Percentiles rank a stretch among this genome's conserved stretches.
Conservation (phyloP, 2,329 filamentous ascomycete species). For the Colletotrichum caudatum region DNA sequence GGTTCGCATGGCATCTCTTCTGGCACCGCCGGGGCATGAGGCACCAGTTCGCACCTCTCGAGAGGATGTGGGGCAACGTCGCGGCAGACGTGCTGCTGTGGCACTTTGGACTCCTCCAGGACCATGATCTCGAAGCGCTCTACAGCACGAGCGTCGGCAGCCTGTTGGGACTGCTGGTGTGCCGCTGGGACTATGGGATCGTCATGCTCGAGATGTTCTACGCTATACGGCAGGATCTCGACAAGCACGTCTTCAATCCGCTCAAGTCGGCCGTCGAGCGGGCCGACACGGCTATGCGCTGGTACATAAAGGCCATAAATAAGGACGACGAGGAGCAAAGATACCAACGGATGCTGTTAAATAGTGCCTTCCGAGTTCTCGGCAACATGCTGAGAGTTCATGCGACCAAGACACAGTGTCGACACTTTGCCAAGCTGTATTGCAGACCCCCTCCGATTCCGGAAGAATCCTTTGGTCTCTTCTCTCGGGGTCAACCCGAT, state of each 20-base stretch:
- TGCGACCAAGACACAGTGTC: neutral
- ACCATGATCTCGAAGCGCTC: constrained; percentile 2
- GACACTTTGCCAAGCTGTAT: neutral
- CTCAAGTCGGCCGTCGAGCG: constrained; percentile 6
- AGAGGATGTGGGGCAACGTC: constrained; percentile 17
- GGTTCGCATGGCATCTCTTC: constrained; percentile 19
- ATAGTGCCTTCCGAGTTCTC: neutral
- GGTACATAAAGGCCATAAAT: neutral
- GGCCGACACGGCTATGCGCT: constrained; percentile 8
- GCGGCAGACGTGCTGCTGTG: constrained; percentile 7
- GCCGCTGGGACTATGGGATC: neutral
- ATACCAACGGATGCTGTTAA: neutral
- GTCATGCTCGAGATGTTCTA: constrained; percentile 1
- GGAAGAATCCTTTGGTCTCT: neutral
- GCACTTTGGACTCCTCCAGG: neutral
- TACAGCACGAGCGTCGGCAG: constrained; percentile 1
- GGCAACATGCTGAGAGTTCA: too few species aligned
- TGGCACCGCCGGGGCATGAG: constrained; percentile 3
- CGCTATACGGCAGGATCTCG: constrained; percentile 1
- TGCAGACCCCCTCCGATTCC: neutral
- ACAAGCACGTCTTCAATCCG: constrained; percentile 4
- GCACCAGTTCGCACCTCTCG: constrained; percentile 3
- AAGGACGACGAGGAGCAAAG: neutral
- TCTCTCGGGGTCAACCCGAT: too few species aligned
- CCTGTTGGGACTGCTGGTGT: neutral